Evolutionary conservation across 768 basidiomycete genomes (phyloP), one percentile per base, ranked within the genome.

Genomic region (Podaxis mareebaensis): DNA sequence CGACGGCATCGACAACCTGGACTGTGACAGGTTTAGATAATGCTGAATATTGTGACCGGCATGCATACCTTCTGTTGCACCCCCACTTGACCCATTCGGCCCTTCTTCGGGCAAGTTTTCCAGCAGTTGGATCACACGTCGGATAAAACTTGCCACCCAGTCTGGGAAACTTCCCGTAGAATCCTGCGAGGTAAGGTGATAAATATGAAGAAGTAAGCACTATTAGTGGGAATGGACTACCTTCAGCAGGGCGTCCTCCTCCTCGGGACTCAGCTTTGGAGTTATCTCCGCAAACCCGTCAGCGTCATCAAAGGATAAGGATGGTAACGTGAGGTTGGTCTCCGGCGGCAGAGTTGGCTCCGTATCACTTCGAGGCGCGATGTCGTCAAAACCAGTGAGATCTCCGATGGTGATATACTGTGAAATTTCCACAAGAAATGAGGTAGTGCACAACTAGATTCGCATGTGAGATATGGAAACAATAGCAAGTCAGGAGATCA

Each of bases 91-190:
- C 5, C 85, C 85, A 67, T 85, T 80, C 58, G 82, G 74, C 55
- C 90, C 87, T 73, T 95, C 93, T 63, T 95, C 93, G 0, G 94
- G 93, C 20, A 96, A 79, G 69, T 93, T 94, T 72, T 93, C 91
- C 64, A 95, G 84, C 4, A 95, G 77, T 60, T 89, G 83, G 38
- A 95, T 87, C 10, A 95, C 89, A 52, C 91, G 79, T 4, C 88
- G 85, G 61, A 95, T 81, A 73, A 95, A 92, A 66, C 81, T 87
- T n/a, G 89, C 81, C 6, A 95, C 81, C 93, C 93, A 94, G 68
- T 90, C 90, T 0, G 91, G 85, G 69, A 94, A 92, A 39, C 83
- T 85, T 2, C 85, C 83, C 15, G 92, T 92, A 22, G 88, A 84
- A 62, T 91, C 86, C 76, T 83, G 60, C 20, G 22, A 38, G 48